Conservation (phyloP, 2,329 filamentous ascomycete species). For the Tricladium varicosporioides region DNA sequence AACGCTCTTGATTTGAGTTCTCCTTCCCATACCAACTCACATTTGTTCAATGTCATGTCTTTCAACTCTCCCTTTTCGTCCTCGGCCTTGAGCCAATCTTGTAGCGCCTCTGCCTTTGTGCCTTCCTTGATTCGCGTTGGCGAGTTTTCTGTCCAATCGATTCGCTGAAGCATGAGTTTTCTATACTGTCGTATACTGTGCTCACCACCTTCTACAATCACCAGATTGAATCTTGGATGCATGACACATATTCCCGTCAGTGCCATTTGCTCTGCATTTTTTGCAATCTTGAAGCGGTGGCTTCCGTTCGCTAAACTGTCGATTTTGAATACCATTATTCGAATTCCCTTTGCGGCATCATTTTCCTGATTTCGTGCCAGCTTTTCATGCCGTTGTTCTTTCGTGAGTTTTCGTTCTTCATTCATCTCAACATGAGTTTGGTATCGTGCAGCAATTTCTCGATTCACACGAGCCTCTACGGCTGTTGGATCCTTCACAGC, state of each 20-base stretch:
- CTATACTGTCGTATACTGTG: conserved; percentile 82
- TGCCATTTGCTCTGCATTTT: conserved; percentile 85
- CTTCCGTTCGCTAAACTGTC: conserved; percentile 86
- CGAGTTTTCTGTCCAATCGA: conserved; percentile 91
- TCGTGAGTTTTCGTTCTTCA: conserved; percentile 81
- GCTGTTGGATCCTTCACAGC: conserved; percentile 95
- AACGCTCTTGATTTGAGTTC: conserved; percentile 79
- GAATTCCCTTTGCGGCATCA: conserved; percentile 83
- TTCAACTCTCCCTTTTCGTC: conserved; percentile 76
- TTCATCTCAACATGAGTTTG: conserved; percentile 76
- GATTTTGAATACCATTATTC: conserved; percentile 85
- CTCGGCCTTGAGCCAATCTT: conserved; percentile 76
- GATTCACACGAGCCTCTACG: conserved; percentile 90
- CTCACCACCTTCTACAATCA: conserved; percentile 87
- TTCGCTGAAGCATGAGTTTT: conserved; percentile 89
- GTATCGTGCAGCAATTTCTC: conserved; percentile 84
- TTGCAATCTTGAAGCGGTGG: conserved; percentile 88
- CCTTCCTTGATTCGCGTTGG: conserved; percentile 62
- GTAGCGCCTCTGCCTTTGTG: conserved; percentile 61
- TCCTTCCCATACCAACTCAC: conserved; percentile 85
- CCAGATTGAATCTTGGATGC: conserved; percentile 82
- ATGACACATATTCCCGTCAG: conserved; percentile 90
- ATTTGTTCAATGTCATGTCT: conserved; percentile 79
- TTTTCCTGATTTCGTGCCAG: conserved; percentile 77
- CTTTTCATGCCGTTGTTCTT: conserved; percentile 85